Evolutionary conservation across 441 rosid species (phyloP).

Genomic region (Arabidopsis hybrid): DNA sequence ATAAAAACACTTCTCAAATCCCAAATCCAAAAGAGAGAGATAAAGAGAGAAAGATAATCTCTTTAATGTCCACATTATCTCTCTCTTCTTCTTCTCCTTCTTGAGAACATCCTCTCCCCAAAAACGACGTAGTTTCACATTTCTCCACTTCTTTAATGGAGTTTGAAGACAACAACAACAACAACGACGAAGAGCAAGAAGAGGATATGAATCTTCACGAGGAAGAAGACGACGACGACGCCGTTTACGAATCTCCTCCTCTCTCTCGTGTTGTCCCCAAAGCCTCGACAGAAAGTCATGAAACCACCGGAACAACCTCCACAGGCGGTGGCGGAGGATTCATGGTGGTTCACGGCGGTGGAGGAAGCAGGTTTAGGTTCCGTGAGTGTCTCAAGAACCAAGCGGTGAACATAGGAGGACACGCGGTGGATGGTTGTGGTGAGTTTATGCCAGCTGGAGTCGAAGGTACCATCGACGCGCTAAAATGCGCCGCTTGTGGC

Average conservation of each 20-base stretch:
- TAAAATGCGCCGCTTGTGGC: constrained; percentile 85
- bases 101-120: constrained; percentile 17
- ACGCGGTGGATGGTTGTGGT: constrained; percentile 83
- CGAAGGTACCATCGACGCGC: constrained; percentile 71
- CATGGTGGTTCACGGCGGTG: constrained; percentile 62
- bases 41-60: constrained; percentile 34
- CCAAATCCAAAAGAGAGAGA: constrained; percentile 21
- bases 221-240: constrained; percentile 49
- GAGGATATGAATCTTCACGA: constrained; percentile 70
- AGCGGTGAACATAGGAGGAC: constrained; percentile 85
- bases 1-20: background rate
- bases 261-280: constrained; percentile 41
- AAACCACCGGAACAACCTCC: constrained; percentile 61
- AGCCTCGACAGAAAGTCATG: constrained; percentile 43
- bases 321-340: constrained; percentile 64
- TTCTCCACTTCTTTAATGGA: constrained; percentile 24
- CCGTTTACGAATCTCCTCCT: constrained; percentile 42
- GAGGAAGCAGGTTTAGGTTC: constrained; percentile 63
- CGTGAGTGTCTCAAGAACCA: constrained; percentile 92
- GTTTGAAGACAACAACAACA: constrained; percentile 28
- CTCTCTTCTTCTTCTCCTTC: constrained; percentile 20
- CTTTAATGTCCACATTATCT: constrained; percentile 61
- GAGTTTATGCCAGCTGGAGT: constrained; percentile 95
- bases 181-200: constrained; percentile 23
- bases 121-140: constrained; percentile 37